Percentiles rank a stretch among this genome's conserved stretches.
phyloP scores from a whole-genome alignment of 1,284 basidiomycete species.

The Baeospora myosura region DNA sequence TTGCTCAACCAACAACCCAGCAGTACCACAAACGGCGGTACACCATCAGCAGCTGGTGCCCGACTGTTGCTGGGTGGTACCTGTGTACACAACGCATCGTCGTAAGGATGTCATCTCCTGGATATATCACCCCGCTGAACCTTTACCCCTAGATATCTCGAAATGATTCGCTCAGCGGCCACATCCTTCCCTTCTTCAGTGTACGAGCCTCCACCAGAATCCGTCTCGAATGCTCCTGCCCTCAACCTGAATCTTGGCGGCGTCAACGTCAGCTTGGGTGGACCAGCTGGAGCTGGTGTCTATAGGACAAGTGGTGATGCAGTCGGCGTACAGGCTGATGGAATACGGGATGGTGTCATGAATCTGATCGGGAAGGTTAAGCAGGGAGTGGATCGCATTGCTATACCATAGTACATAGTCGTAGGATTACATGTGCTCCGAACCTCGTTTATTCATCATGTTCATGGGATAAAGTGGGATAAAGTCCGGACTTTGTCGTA shows the following conservation, averaged over 20 bases:
- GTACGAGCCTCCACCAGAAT: slow-evolving; percentile 65
- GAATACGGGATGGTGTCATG: slow-evolving; percentile 78
- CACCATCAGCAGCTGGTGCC: slow-evolving; percentile 48
- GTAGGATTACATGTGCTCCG: not conserved
- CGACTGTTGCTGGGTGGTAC: slow-evolving; percentile 86
- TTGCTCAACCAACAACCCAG: slow-evolving; percentile 71
- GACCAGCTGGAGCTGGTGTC: slow-evolving; percentile 71
- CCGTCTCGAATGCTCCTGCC: slow-evolving; percentile 59
- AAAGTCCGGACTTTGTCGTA: slow-evolving; percentile 11
- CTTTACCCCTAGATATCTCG: slow-evolving; percentile 50
- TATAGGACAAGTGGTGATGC: slow-evolving; percentile 72
- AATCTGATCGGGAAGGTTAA: slow-evolving; percentile 83
- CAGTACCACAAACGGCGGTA: slow-evolving; percentile 43
- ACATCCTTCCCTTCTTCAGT: slow-evolving; percentile 55
- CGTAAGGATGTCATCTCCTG: slow-evolving; percentile 37
- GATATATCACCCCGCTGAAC: slow-evolving; percentile 7
- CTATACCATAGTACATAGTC: slow-evolving; percentile 28
- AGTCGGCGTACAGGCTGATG: slow-evolving; percentile 72
- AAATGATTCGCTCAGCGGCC: slow-evolving; percentile 65
- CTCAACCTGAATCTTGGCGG: slow-evolving; percentile 86
- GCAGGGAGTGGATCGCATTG: slow-evolving; percentile 79
- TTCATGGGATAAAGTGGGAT: slow-evolving; percentile 3
- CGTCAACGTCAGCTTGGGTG: slow-evolving; percentile 87
- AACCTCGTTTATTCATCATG: not conserved
- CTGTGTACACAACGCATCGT: slow-evolving; percentile 87